Percentiles rank a stretch among this genome's conserved stretches.
Conservation (phyloP, 1,284 basidiomycete genomes). For the Stereum hirsutum region DNA sequence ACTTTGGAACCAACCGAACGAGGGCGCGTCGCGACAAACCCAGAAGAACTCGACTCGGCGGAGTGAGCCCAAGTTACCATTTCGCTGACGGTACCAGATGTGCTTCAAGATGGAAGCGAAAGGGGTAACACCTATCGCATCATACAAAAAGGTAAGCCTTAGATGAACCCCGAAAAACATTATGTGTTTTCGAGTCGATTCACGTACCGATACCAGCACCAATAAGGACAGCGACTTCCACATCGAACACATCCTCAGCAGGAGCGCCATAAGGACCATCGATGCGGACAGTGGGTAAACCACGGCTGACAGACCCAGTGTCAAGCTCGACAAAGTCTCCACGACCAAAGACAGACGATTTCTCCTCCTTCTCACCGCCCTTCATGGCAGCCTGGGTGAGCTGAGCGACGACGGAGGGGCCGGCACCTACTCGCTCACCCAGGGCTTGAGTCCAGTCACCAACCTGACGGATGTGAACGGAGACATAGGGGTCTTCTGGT, state of each 20-base stretch:
- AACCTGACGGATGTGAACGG: slow-evolving; percentile 84
- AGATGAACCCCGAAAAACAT: slow-evolving; percentile 1
- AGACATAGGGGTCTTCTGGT: slow-evolving; percentile 84
- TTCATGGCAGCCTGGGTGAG: slow-evolving; percentile 72
- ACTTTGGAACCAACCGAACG: slow-evolving; percentile 89
- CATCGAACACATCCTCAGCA: slow-evolving; percentile 82
- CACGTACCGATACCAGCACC: slow-evolving; percentile 78
- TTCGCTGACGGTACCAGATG: slow-evolving; percentile 85
- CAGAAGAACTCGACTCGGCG: slow-evolving; percentile 88
- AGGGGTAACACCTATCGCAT: slow-evolving; percentile 65
- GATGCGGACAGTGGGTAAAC: slow-evolving; percentile 68
- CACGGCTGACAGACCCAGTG: slow-evolving; percentile 28
- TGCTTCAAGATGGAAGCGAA: slow-evolving; percentile 90
- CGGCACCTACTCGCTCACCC: slow-evolving; percentile 76
- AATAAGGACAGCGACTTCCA: slow-evolving; percentile 78
- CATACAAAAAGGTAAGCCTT: slow-evolving; percentile 4
- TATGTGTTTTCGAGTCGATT: no score
- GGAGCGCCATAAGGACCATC: slow-evolving; percentile 87
- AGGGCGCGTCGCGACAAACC: slow-evolving; percentile 83
- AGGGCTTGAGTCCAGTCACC: slow-evolving; percentile 81
- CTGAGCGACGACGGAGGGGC: slow-evolving; percentile 60
- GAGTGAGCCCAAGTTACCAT: slow-evolving; percentile 64
- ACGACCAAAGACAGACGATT: slow-evolving; percentile 33
- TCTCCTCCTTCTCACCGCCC: slow-evolving; percentile 54
- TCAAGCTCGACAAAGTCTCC: slow-evolving; percentile 78